A percentile compares a stretch with the other conserved stretches of the same genome.
These are phyloP conservation scores for Venturia carpophila DNA, from an alignment of 2,329 filamentous ascomycete genomes.

Conservation along the genomic window DNA sequence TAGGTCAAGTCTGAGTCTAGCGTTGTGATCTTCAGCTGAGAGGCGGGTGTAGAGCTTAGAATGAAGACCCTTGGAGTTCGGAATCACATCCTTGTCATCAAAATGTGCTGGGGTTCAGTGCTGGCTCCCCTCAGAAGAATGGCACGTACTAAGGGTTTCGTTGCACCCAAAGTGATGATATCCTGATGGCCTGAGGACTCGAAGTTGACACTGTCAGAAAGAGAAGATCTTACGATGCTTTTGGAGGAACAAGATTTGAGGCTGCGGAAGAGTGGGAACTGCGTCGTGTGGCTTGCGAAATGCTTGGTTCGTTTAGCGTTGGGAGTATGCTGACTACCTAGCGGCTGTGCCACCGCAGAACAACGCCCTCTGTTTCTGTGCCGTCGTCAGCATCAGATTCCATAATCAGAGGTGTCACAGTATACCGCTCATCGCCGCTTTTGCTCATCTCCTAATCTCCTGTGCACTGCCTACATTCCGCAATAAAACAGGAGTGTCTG, in stretches of 20 bases:
- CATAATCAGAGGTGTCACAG: neutral
- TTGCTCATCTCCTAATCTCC: neutral
- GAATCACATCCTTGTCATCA: neutral
- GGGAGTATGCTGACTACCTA: neutral
- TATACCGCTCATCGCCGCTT: neutral
- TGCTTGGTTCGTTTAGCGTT: neutral
- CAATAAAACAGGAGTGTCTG: no score
- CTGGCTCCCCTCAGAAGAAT: no score
- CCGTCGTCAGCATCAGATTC: neutral
- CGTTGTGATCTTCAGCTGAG: no score
- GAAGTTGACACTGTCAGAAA: neutral
- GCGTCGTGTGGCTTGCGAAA: neutral
- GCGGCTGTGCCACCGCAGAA: neutral
- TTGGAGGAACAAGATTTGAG: neutral
- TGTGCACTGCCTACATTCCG: no score
- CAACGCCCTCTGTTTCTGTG: neutral
- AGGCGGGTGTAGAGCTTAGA: neutral
- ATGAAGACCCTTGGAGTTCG: neutral
- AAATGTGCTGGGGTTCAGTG: neutral
- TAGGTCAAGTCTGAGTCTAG: no score
- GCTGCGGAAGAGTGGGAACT: neutral
- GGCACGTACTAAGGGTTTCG: neutral
- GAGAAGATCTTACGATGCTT: neutral
- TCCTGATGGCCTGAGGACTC: neutral
- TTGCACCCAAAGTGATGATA: no score